Evolutionary conservation across 2,329 filamentous ascomycete species (phyloP).

Genomic region (Dichotomopilus funicola): DNA sequence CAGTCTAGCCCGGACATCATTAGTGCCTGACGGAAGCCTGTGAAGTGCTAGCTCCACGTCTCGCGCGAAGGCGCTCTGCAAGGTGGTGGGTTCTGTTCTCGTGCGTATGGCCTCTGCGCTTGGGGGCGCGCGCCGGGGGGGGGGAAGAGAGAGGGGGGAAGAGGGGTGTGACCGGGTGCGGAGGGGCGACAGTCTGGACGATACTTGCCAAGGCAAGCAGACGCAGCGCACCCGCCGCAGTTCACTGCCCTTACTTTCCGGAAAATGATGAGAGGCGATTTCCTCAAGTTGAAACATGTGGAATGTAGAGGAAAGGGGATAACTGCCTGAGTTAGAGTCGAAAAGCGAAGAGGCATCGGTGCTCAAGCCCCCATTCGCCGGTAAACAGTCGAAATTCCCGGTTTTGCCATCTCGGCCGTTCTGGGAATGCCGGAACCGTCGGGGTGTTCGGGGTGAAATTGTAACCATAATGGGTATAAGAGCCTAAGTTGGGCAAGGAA

Average conservation of each 20-base stretch:
- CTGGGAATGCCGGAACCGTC: too few species aligned
- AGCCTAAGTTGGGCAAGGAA: too few species aligned
- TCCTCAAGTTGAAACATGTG: too few species aligned
- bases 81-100: conserved; percentile 15
- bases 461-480: too few species aligned
- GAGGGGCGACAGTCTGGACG: conserved; percentile 6
- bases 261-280: not conserved
- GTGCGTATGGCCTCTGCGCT: conserved; percentile 13
- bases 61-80: conserved; percentile 8
- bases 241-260: not conserved
- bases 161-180: not conserved
- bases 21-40: conserved; percentile 14
- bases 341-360: too few species aligned
- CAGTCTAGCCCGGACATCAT: not conserved
- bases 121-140: not conserved
- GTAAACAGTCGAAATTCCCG: too few species aligned
- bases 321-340: too few species aligned
- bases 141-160: too few species aligned
- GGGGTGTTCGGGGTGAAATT: too few species aligned
- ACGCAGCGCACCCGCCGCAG: not conserved
- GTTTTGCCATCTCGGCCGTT: too few species aligned
- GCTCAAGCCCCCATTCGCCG: too few species aligned
- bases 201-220: conserved; percentile 11
- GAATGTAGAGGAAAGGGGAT: too few species aligned
- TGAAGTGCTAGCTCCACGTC: conserved; percentile 5